Evolutionary conservation across 2,329 filamentous ascomycete genomes (phyloP).

Genomic region (Colletotrichum tamarilloi): DNA sequence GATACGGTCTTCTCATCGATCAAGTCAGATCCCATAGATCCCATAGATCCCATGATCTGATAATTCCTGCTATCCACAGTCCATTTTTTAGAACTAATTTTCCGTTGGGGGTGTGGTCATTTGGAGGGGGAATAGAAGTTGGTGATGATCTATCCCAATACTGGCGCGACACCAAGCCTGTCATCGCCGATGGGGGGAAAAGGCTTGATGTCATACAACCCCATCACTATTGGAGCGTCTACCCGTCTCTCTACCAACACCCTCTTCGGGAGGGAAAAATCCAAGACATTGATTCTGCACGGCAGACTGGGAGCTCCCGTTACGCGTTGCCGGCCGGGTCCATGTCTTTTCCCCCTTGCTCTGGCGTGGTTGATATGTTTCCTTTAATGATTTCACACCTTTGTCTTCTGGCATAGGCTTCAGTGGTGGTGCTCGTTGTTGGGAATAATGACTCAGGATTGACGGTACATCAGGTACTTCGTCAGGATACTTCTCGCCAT

Average conservation of each 20-base stretch:
- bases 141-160: slow-evolving; percentile 3
- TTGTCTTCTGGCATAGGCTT: background rate
- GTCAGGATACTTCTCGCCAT: slow-evolving; percentile 8
- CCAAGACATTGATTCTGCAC: slow-evolving; percentile 1
- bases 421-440: background rate
- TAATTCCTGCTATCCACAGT: background rate
- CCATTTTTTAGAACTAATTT: background rate
- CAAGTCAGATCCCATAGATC: background rate
- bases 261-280: background rate
- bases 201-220: slow-evolving; percentile 30
- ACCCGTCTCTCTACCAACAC: slow-evolving; percentile 4
- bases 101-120: background rate
- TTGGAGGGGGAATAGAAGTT: background rate
- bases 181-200: slow-evolving; percentile 24
- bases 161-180: background rate
- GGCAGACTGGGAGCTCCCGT: background rate
- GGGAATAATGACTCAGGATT: background rate
- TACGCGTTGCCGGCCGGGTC: slow-evolving; percentile 9
- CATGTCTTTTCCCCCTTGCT: background rate
- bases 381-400: background rate
- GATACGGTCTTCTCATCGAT: background rate
- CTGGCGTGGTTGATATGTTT: background rate
- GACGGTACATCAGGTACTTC: slow-evolving; percentile 14
- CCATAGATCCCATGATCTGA: background rate
- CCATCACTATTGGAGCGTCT: slow-evolving; percentile 24